Evolutionary conservation across 305 asterid species (phyloP).

Genomic region (Fraxinus platypoda): DNA sequence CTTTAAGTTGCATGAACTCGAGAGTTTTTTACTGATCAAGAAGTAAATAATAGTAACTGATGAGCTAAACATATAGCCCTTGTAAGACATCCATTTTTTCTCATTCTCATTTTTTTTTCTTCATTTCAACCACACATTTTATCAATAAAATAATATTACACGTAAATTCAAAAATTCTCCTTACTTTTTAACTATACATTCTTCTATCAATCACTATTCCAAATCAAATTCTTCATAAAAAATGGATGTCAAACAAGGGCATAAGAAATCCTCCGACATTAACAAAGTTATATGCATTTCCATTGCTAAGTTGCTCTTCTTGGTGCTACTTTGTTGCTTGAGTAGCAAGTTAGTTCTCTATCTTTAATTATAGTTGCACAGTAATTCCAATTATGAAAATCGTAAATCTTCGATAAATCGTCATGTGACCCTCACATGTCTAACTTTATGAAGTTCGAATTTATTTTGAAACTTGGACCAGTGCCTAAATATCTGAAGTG

Average conservation of each 20-base stretch:
- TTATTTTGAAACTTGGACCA: not conserved
- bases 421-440: not conserved
- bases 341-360: not conserved
- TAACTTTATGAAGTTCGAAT: not conserved
- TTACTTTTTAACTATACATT: too few species aligned
- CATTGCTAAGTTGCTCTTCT: not conserved
- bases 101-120: too few species aligned
- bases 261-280: not conserved
- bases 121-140: too few species aligned
- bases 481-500: not conserved
- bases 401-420: not conserved
- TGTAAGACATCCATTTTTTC: too few species aligned
- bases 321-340: not conserved
- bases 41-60: not conserved
- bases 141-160: too few species aligned
- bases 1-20: not conserved
- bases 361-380: not conserved
- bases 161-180: too few species aligned
- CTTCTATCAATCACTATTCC: too few species aligned
- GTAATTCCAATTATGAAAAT: not conserved
- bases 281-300: not conserved
- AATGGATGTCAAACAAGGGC: too few species aligned
- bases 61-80: not conserved
- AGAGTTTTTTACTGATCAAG: not conserved
- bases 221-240: too few species aligned